phyloP scores from a whole-genome alignment of 2,329 filamentous ascomycete species.

The Chaetothyriales sp. region DNA sequence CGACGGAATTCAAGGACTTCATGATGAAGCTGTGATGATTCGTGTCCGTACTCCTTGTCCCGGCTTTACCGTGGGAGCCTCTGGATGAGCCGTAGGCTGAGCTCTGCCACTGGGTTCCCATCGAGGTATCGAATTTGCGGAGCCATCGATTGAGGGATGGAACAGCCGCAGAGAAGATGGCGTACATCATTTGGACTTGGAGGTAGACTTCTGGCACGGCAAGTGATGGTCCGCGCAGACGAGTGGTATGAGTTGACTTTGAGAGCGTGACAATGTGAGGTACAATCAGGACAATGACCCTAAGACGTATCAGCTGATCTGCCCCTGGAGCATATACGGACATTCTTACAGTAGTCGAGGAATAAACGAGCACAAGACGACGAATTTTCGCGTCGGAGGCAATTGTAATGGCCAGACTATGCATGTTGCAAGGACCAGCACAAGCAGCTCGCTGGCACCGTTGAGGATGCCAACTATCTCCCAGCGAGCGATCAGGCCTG shows the following conservation, averaged over 20 bases:
- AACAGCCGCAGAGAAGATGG: slow-evolving; percentile 3
- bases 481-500: background rate
- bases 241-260: no score
- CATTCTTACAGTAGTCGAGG: no score
- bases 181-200: slow-evolving; percentile 4
- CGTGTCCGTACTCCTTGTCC: background rate
- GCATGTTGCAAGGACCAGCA: background rate
- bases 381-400: no score
- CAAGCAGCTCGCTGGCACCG: background rate
- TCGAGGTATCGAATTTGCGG: slow-evolving; percentile 2
- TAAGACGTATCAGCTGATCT: no score
- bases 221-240: background rate
- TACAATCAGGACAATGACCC: no score
- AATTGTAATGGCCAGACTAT: background rate
- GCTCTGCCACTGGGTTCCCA: slow-evolving; percentile 5
- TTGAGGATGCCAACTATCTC: no score
- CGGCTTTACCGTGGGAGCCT: slow-evolving; percentile 1
- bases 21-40: slow-evolving; percentile 1
- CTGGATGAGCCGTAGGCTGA: background rate
- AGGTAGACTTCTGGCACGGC: slow-evolving; percentile 3
- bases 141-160: slow-evolving; percentile 5
- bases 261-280: no score
- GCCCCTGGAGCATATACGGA: no score
- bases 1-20: background rate
- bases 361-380: no score